phyloP scores from a whole-genome alignment of 2,329 filamentous ascomycete species.

The Cryphonectria naterciae region DNA sequence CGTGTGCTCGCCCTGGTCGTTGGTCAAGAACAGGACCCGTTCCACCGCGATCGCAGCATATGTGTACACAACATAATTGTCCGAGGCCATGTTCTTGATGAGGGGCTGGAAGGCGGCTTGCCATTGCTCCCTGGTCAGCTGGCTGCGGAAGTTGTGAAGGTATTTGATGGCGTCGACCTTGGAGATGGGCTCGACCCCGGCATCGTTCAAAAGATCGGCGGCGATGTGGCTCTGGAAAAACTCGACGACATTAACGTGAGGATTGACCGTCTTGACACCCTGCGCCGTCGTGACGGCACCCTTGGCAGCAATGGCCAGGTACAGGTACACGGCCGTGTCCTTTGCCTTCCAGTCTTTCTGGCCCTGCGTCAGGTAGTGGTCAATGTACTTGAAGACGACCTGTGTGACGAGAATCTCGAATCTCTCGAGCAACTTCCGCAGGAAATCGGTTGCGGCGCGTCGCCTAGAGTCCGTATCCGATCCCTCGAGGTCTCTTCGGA shows the following conservation, averaged over 20 bases:
- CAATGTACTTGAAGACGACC: slow-evolving; percentile 86
- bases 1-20: slow-evolving; percentile 74
- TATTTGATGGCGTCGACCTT: slow-evolving; percentile 99
- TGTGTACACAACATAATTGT: slow-evolving; percentile 96
- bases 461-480: slow-evolving; percentile 94
- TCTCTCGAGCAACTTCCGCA: slow-evolving; percentile 84
- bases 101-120: slow-evolving; percentile 85
- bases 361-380: slow-evolving; percentile 80
- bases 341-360: slow-evolving; percentile 94
- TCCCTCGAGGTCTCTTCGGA: slow-evolving; percentile 90
- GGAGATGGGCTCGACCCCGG: slow-evolving; percentile 76
- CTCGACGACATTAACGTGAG: slow-evolving; percentile 84
- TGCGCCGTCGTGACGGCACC: slow-evolving; percentile 84
- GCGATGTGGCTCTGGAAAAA: slow-evolving; percentile 96
- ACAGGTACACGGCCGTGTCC: slow-evolving; percentile 97
- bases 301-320: slow-evolving; percentile 91
- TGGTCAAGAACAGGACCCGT: slow-evolving; percentile 81
- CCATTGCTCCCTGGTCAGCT: slow-evolving; percentile 91
- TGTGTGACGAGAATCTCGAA: slow-evolving; percentile 84
- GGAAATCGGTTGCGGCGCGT: slow-evolving; percentile 91
- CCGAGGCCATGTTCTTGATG: slow-evolving; percentile 86
- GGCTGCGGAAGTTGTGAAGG: slow-evolving; percentile 94
- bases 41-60: slow-evolving; percentile 98
- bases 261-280: slow-evolving; percentile 88
- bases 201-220: slow-evolving; percentile 76